phyloP scores from a whole-genome alignment of 1,284 basidiomycete genomes.

The Leccinum idahoense region DNA sequence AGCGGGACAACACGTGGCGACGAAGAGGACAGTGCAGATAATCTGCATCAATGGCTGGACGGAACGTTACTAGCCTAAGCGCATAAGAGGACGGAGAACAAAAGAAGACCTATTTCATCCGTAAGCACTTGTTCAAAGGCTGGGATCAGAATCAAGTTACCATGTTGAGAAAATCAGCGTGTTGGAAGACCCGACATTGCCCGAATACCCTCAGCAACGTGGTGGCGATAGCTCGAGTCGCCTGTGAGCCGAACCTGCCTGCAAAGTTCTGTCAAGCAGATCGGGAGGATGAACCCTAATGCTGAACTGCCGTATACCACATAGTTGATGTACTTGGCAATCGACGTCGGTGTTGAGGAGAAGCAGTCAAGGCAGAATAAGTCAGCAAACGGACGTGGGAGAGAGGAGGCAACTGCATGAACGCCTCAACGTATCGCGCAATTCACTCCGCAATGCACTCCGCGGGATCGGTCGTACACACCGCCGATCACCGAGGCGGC shows the following conservation, averaged over 20 bases:
- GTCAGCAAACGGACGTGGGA: no score
- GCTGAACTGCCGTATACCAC: slow-evolving; percentile 33
- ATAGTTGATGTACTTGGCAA: slow-evolving; percentile 35
- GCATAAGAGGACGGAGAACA: slow-evolving; percentile 57
- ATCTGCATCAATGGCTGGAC: slow-evolving; percentile 48
- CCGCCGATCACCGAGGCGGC: no score
- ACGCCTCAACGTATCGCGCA: no score
- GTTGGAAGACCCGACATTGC: slow-evolving; percentile 75
- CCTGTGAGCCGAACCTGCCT: slow-evolving; percentile 57
- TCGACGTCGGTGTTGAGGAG: slow-evolving; percentile 11
- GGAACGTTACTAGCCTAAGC: slow-evolving; percentile 48
- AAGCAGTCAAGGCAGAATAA: no score
- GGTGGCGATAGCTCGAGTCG: slow-evolving; percentile 61
- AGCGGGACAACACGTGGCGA: slow-evolving; percentile 41
- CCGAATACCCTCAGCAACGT: slow-evolving; percentile 68
- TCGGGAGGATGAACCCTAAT: slow-evolving; percentile 33
- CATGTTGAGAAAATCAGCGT: slow-evolving; percentile 68
- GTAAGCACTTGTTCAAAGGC: slow-evolving; percentile 9
- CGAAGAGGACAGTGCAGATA: slow-evolving; percentile 67
- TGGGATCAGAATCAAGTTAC: slow-evolving; percentile 37
- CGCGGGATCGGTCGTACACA: no score
- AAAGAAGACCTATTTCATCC: slow-evolving; percentile 60
- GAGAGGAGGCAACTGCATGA: no score
- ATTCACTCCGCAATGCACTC: no score
- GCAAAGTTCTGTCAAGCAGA: slow-evolving; percentile 58